Evolutionary conservation across 176 grass and related monocot genomes (phyloP).

Genomic region (Dactylis glomerata): DNA sequence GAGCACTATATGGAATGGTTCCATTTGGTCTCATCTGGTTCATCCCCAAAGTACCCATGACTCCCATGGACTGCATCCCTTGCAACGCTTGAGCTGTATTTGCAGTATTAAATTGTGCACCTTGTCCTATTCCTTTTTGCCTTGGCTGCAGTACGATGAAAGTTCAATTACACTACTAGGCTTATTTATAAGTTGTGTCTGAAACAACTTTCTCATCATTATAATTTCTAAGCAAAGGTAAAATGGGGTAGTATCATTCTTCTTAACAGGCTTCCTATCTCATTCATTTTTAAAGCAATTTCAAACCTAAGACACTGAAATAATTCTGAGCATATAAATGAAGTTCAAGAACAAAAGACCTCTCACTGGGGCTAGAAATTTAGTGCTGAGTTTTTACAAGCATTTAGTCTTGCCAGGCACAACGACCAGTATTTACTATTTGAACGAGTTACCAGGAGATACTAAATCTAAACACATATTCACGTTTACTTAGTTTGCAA

Average conservation of each 20-base stretch:
- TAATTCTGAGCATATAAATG: background rate
- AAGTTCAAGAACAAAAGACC: background rate
- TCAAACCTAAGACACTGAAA: background rate
- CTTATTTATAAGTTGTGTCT: background rate
- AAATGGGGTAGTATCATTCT: background rate
- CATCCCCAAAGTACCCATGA: conserved; percentile 69
- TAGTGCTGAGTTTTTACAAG: background rate
- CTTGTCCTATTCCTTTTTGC: conserved; percentile 77
- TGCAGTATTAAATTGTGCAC: conserved; percentile 59
- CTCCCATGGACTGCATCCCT: conserved; percentile 93
- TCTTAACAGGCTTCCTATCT: background rate
- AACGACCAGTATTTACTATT: background rate
- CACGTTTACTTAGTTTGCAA: conserved; percentile 15
- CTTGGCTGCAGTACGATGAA: conserved; percentile 63
- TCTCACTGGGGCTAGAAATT: background rate
- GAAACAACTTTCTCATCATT: background rate
- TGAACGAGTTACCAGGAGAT: background rate
- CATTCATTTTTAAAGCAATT: background rate
- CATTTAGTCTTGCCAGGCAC: background rate
- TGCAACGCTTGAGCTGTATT: conserved; percentile 70
- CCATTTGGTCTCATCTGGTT: conserved; percentile 90
- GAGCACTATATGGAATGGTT: conserved; percentile 63
- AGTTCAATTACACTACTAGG: background rate
- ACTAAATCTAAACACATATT: background rate
- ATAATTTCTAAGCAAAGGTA: conserved; percentile 6